Percentiles rank a stretch among this genome's conserved stretches.
phyloP scores from a whole-genome alignment of 768 basidiomycete species.

The Pisolithus sp. region DNA sequence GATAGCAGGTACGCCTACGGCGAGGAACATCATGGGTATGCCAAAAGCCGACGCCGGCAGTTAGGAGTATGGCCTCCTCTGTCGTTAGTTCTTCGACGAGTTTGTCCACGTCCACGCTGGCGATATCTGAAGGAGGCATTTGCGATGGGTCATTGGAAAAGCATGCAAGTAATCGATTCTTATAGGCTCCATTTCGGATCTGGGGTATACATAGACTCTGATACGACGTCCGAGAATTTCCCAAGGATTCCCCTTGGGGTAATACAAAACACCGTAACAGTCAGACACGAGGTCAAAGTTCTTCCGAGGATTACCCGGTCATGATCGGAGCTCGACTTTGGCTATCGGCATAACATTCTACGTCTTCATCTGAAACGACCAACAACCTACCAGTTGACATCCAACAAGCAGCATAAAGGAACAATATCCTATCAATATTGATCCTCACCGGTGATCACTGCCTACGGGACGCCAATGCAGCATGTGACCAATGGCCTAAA shows the following conservation, averaged over 20 bases:
- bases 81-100: conserved; percentile 62
- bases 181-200: neutral
- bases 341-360: too few species aligned
- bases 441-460: too few species aligned
- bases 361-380: too few species aligned
- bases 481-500: too few species aligned
- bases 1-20: conserved; percentile 62
- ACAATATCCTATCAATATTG: too few species aligned
- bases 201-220: neutral
- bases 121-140: conserved; percentile 69
- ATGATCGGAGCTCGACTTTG: too few species aligned
- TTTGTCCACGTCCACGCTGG: conserved; percentile 52
- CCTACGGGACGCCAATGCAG: too few species aligned
- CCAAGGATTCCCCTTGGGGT: neutral
- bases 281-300: too few species aligned
- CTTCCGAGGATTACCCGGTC: too few species aligned
- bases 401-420: too few species aligned
- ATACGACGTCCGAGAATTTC: neutral
- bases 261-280: neutral
- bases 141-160: neutral
- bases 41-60: conserved; percentile 75
- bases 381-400: too few species aligned
- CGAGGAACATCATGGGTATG: conserved; percentile 60
- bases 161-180: neutral
- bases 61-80: conserved; percentile 68